Conservation (phyloP, 768 basidiomycete species). For the Serendipita sp. region DNA sequence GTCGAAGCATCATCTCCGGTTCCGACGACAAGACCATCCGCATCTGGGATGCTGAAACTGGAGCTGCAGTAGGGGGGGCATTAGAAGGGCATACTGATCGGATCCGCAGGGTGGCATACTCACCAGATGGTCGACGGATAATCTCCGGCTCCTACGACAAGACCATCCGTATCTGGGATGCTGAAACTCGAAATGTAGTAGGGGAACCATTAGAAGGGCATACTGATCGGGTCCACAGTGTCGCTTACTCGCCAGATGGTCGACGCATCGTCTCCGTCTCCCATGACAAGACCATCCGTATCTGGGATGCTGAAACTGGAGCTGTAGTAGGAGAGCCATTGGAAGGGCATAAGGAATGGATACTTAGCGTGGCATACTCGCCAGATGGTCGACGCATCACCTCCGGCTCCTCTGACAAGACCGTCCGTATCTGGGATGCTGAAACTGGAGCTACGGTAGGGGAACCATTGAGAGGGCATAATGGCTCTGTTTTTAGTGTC, state of each 20-base stretch:
- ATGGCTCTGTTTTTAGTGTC: constrained; percentile 28
- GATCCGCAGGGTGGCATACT: constrained; percentile 11
- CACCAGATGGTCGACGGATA: neutral
- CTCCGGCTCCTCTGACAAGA: constrained; percentile 25
- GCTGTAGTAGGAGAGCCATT: neutral
- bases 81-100: neutral
- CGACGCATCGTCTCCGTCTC: no score
- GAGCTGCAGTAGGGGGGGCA: constrained; percentile 6
- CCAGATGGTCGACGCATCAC: constrained; percentile 27
- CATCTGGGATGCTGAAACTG: constrained; percentile 28
- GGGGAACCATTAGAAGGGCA: no score
- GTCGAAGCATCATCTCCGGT: constrained; percentile 25
- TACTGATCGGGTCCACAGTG: no score
- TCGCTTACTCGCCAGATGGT: no score
- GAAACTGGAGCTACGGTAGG: constrained; percentile 18
- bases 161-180: no score
- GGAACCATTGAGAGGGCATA: constrained; percentile 24
- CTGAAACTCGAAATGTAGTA: no score
- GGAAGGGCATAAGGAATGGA: constrained; percentile 8
- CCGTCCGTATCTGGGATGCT: constrained; percentile 30
- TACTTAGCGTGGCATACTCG: constrained; percentile 25
- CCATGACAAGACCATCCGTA: neutral
- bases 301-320: constrained; percentile 7
- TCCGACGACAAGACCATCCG: constrained; percentile 27
- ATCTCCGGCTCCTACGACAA: neutral